Conservation (phyloP, 495 filamentous ascomycete genomes). For the Aspergillus mulundensis region DNA sequence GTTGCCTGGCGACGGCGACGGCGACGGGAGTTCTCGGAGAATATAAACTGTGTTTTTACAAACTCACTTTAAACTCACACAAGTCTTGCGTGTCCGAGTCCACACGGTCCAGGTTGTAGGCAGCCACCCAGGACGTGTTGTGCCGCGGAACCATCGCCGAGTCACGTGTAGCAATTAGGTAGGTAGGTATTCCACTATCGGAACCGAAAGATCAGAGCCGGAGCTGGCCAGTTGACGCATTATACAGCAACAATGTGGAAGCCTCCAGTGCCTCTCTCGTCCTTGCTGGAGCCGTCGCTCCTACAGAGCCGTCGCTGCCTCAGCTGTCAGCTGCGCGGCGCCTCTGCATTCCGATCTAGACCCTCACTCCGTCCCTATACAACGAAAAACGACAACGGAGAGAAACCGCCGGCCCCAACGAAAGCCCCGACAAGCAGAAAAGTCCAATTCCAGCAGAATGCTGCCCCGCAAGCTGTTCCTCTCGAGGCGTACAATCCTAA, state of each 20-base stretch:
- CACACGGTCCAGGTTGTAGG: slow-evolving; percentile 15
- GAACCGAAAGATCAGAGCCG: background rate
- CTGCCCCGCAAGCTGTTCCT: slow-evolving; percentile 16
- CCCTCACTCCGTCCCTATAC: slow-evolving; percentile 32
- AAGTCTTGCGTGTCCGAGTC: too few relatives aligned
- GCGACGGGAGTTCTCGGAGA: background rate
- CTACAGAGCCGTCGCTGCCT: slow-evolving; percentile 33
- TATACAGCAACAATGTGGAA: slow-evolving; percentile 31
- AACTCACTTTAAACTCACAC: background rate
- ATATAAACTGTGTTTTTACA: background rate
- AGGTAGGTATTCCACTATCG: too few relatives aligned
- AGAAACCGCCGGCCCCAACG: slow-evolving; percentile 7
- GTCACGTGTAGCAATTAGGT: slow-evolving; percentile 35
- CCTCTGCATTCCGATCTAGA: slow-evolving; percentile 21
- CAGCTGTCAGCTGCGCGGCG: slow-evolving; percentile 38
- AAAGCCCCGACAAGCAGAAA: slow-evolving; percentile 5
- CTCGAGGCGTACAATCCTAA: slow-evolving; percentile 30
- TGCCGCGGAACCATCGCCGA: slow-evolving; percentile 35
- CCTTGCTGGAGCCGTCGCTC: slow-evolving; percentile 23
- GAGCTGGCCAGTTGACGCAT: background rate
- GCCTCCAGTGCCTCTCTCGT: slow-evolving; percentile 15
- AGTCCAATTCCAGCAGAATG: slow-evolving; percentile 34
- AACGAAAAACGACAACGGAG: slow-evolving; percentile 20
- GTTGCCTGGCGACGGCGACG: background rate
- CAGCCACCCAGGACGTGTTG: slow-evolving; percentile 20